phyloP scores from a whole-genome alignment of 768 basidiomycete genomes.

The Russula abietina region DNA sequence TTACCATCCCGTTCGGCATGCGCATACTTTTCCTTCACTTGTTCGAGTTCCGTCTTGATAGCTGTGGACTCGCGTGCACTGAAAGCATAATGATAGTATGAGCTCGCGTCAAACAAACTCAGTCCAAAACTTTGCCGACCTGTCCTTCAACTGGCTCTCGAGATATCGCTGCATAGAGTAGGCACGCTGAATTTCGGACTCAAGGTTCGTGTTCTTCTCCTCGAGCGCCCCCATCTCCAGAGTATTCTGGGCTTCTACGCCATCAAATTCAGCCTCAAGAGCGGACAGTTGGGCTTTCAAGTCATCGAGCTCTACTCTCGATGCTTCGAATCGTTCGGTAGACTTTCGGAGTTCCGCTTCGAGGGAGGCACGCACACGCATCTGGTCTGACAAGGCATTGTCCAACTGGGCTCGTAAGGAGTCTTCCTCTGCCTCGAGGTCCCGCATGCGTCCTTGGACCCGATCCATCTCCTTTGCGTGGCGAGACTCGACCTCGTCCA shows the following conservation, averaged over 20 bases:
- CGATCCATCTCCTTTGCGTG: constrained; percentile 23
- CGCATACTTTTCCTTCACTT: constrained; percentile 33
- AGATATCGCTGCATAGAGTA: constrained; percentile 55
- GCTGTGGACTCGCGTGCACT: constrained; percentile 45
- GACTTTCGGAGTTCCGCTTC: constrained; percentile 24
- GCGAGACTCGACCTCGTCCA: constrained; percentile 27
- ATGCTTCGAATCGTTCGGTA: constrained; percentile 11
- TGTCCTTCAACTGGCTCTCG: constrained; percentile 58
- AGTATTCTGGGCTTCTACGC: constrained; percentile 33
- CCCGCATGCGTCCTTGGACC: constrained; percentile 19
- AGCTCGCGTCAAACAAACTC: neutral
- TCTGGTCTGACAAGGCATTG: constrained; percentile 13
- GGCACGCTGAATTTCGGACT: constrained; percentile 60
- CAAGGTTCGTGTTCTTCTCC: constrained; percentile 49
- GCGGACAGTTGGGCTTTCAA: constrained; percentile 31
- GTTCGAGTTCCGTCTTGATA: constrained; percentile 30
- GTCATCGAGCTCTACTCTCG: neutral
- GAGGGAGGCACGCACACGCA: constrained; percentile 9
- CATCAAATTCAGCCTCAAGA: constrained; percentile 39
- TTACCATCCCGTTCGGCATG: constrained; percentile 43
- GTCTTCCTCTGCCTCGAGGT: constrained; percentile 8
- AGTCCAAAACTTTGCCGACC: constrained; percentile 35
- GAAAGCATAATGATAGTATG: constrained; percentile 1
- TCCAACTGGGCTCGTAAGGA: constrained; percentile 16
- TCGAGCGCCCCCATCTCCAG: constrained; percentile 54